phyloP scores from a whole-genome alignment of 2,329 filamentous ascomycete genomes.

The Myriangium duriaei region DNA sequence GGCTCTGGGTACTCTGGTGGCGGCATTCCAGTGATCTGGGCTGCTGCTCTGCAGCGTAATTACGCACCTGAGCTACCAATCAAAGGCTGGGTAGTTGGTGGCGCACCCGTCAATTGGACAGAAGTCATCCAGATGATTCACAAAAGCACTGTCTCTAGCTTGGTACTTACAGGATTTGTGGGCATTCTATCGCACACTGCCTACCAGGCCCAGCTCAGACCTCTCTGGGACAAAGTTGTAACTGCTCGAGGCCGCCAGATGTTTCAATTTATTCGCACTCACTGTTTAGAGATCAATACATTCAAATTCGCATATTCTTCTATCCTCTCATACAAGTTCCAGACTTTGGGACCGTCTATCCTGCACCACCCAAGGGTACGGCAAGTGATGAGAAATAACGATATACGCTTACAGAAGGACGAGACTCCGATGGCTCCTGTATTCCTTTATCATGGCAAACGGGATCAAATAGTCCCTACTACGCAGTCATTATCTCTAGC shows the following conservation, averaged over 20 bases:
- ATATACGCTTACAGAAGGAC: not conserved
- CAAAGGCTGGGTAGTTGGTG: slow-evolving; percentile 31
- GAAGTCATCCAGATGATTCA: slow-evolving; percentile 16
- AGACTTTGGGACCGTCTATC: slow-evolving; percentile 9
- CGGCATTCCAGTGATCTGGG: slow-evolving; percentile 39
- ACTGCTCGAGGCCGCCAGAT: not conserved
- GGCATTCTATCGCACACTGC: not conserved
- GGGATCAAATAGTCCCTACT: not conserved
- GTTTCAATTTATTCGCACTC: not conserved
- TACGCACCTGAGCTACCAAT: slow-evolving; percentile 44
- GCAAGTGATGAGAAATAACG: not conserved
- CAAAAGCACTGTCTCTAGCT: slow-evolving; percentile 16
- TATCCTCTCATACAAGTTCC: slow-evolving; percentile 12
- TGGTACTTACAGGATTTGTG: slow-evolving; percentile 12
- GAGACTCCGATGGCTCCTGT: not conserved
- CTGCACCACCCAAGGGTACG: not conserved
- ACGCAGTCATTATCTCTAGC: not conserved
- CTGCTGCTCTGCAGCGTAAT: slow-evolving; percentile 36
- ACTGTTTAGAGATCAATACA: slow-evolving; percentile 12
- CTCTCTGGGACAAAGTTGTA: not conserved
- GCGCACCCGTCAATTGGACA: slow-evolving; percentile 28
- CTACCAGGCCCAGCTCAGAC: not conserved
- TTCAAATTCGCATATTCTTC: slow-evolving; percentile 14
- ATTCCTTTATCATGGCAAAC: not conserved
- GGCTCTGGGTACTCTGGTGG: slow-evolving; percentile 47